Conservation (phyloP, 2,329 filamentous ascomycete species). For the Pyrenophora teres region DNA sequence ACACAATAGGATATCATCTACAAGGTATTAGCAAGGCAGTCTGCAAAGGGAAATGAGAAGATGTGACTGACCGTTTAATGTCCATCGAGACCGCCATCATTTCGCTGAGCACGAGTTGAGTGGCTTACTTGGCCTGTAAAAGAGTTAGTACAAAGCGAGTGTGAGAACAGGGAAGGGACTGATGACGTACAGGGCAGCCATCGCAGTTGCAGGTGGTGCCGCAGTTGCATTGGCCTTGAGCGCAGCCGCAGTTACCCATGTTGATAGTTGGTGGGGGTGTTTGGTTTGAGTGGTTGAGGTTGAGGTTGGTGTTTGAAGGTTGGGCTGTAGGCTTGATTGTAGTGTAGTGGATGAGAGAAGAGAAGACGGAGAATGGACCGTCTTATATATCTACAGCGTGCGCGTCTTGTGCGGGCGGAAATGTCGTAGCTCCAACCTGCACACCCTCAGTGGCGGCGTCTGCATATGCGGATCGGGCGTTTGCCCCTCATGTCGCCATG, state of each 20-base stretch:
- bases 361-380: not conserved
- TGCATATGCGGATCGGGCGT: not conserved
- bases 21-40: not conserved
- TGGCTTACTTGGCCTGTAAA: slow-evolving; percentile 25
- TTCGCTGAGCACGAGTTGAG: not conserved
- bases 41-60: not conserved
- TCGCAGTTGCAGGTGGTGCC: slow-evolving; percentile 31
- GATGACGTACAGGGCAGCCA: slow-evolving; percentile 31
- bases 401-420: slow-evolving; percentile 27
- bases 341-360: not conserved
- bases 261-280: slow-evolving; percentile 4
- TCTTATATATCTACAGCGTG: slow-evolving; percentile 23
- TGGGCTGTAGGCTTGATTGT: not conserved
- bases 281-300: slow-evolving; percentile 2
- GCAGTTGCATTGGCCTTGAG: slow-evolving; percentile 31
- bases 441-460: not conserved
- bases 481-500: slow-evolving; percentile 5
- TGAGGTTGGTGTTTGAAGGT: not conserved
- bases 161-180: not conserved
- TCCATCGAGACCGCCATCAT: not conserved
- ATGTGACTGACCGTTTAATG: slow-evolving; percentile 2
- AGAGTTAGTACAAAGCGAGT: not conserved
- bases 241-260: slow-evolving; percentile 34
- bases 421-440: not conserved
- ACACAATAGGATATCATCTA: not conserved